Evolutionary conservation across 129 eudicot species (phyloP), one percentile per base, ranked within the genome.

Genomic region (Gnaphalium uliginosum): DNA sequence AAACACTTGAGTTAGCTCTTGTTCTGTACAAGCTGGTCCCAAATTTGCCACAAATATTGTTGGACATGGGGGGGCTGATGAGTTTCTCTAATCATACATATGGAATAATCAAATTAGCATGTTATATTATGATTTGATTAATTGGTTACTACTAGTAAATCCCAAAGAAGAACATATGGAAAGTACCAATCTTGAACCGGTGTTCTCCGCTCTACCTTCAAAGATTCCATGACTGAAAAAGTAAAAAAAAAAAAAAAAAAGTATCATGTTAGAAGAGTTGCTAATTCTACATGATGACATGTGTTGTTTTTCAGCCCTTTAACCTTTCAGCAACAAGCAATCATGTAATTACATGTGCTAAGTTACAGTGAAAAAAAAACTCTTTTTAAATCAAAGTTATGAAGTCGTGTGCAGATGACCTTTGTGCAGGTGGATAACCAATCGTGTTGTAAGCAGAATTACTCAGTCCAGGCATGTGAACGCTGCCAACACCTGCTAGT

Each of bases 401-500:
- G 74, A 79, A 85, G 81, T 71, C 83, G 98, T 94, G 98, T 93
- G 98, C 98, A 93, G 66, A 83, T 89, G 99, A 95, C 97, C 99
- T 95, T 89, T 86, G 97, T 91, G 99, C 85, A 85, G 99, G 74
- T 79, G 97, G 90, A 87, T 85, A 89, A 91, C 99, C 99, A 95
- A 89, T 87, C 83, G 76, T 87, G 99, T 86, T 89, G 99, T 91
- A 82, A 87, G 97, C 89, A 81, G 99, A 91, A 86, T 84, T 95
- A 95, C 87, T 86, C 87, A 95, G 82, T 95, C 99, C 99, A 89
- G 96, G 95, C 86, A 84, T 66, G 92, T 91, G 96, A 83, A 86
- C 27, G 97, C 97, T 89, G 94, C 96, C 94, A 89, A 87, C 78
- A 87, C 99, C 99, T 95, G 99, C 90, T 91, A 89, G 97, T 95